phyloP scores from a whole-genome alignment of 306 rosid species.

The Morella rubra region DNA sequence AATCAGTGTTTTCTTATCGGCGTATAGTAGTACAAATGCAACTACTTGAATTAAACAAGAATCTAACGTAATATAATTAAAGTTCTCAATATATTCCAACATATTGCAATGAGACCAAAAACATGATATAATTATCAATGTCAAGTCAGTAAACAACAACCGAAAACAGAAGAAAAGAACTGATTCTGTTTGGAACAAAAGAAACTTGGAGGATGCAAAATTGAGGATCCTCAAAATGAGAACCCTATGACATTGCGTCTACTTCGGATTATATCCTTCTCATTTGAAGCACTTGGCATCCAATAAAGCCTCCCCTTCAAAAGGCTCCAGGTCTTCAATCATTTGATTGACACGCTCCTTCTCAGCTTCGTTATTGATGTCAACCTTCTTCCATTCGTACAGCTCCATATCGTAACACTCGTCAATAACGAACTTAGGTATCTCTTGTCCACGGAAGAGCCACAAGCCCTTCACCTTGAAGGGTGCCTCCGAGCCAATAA shows the following conservation, averaged over 20 bases:
- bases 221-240: background rate
- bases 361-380: slow-evolving; percentile 62
- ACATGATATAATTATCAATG: no score
- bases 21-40: no score
- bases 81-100: no score
- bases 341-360: slow-evolving; percentile 81
- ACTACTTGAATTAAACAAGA: no score
- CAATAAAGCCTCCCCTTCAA: slow-evolving; percentile 74
- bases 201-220: background rate
- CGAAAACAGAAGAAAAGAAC: background rate
- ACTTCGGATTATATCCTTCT: background rate
- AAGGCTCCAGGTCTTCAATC: slow-evolving; percentile 84
- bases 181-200: background rate
- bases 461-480: slow-evolving; percentile 89
- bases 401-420: slow-evolving; percentile 98
- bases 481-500: slow-evolving; percentile 74
- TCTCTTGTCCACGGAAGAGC: slow-evolving; percentile 84
- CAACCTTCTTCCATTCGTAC: slow-evolving; percentile 83
- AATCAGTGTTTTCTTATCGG: no score
- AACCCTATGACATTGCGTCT: background rate
- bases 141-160: background rate
- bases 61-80: no score
- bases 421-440: slow-evolving; percentile 67
- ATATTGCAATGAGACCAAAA: background rate
- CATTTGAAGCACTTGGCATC: slow-evolving; percentile 93